Base-by-base conservation (phyloP, 208 protist genomes). In the Leishmania turanica region DNA sequence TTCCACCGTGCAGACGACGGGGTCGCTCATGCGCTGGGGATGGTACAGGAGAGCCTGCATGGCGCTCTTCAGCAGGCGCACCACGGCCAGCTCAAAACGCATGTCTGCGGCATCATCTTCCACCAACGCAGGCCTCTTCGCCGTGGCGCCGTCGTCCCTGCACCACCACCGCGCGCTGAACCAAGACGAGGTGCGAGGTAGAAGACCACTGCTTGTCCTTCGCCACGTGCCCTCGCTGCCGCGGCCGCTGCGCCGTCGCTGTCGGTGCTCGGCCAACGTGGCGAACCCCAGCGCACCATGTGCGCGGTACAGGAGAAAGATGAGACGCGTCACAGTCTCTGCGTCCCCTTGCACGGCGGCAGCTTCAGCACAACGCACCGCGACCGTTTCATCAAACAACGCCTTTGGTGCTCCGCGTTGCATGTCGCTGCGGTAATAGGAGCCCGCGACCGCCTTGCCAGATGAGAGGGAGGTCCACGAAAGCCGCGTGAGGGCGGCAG, bases 281-380 rank as follows among this genome's bases (percentile, higher is more conserved):
- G 80, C 42, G 31, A 75, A 78, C 19, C 80, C 86, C 9, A 93
- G 69, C 1, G 84, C 83, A 19, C 90, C 92, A 51, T 81, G 79
- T 53, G 65, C 85, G 60, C 87, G 90, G 79, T 93, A 94, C 45
- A 95, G 72, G 5, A 95, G 76, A 84, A 94, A 92, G 47, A 92
- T 93, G 66, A 95, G 85, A 11, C 92, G 88, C 64, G 90, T 87
- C 37, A 95, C 89, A 3, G 84, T 91, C 56, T 95, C 90, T 3
- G 87, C 65, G 78, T 95, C 92, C 0, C 92, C 90, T 42, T 77
- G 80, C 42, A 87, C 54, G 19, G 90, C 92, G 3, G 90, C 90
- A 5, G 80, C 87, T 77, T 95, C 92, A n/a, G 92, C 92, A 71
- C 87, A 93, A 71, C 84, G 84, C 60, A 88, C 87, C 40, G 81